Conservation (phyloP, 176 grass and related monocot species). For the Paspalum notatum region DNA sequence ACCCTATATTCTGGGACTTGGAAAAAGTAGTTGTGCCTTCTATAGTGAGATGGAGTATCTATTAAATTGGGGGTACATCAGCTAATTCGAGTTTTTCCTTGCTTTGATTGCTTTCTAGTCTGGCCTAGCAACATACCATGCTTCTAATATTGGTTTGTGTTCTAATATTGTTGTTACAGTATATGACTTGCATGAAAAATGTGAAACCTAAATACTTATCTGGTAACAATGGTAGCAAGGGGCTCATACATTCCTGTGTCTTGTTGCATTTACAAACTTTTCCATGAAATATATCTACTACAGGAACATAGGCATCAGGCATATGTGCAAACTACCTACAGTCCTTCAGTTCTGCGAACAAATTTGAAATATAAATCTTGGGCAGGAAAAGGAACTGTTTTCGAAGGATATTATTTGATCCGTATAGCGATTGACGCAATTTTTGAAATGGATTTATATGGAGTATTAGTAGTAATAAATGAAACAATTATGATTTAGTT, state of each 20-base stretch:
- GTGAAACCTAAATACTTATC: neutral
- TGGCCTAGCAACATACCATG: neutral
- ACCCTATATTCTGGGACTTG: too few relatives aligned
- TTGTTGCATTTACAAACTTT: constrained; percentile 9
- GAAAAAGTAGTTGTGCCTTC: too few relatives aligned
- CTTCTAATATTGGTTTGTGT: constrained; percentile 14
- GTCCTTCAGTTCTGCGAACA: neutral
- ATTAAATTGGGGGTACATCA: neutral
- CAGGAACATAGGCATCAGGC: neutral
- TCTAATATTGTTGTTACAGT: constrained; percentile 20
- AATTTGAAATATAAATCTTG: constrained; percentile 7
- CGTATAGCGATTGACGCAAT: constrained; percentile 18
- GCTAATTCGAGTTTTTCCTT: neutral
- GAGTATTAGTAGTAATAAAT: neutral
- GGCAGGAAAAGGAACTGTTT: constrained; percentile 11
- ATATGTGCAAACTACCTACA: neutral
- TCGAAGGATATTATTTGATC: constrained; percentile 4
- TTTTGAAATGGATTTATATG: neutral
- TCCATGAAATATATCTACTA: neutral
- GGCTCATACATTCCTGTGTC: neutral
- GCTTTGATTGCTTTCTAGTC: constrained; percentile 2
- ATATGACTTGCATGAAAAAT: constrained; percentile 11
- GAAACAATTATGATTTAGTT: constrained; percentile 12
- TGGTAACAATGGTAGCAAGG: too few relatives aligned
- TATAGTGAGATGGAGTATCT: too few relatives aligned